phyloP scores from a whole-genome alignment of 306 rosid species.

The Begonia fuchsioides region DNA sequence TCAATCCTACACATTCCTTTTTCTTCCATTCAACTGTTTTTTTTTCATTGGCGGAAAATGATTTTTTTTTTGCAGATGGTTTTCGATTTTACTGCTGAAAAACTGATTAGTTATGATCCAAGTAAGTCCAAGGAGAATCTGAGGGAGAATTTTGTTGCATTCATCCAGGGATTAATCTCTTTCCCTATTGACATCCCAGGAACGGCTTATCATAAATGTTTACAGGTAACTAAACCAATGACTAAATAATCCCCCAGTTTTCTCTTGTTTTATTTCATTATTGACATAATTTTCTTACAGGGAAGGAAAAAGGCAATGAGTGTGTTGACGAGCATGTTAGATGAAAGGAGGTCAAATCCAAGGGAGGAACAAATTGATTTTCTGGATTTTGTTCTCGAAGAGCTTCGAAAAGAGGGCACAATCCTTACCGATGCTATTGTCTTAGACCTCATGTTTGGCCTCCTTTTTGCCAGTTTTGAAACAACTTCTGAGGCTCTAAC shows the following conservation, averaged over 20 bases:
- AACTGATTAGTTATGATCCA: conserved; percentile 73
- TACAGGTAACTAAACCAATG: conserved; percentile 31
- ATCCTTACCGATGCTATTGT: conserved; percentile 71
- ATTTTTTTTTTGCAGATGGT: conserved; percentile 62
- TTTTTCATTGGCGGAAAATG: conserved; percentile 14
- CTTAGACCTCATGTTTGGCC: conserved; percentile 91
- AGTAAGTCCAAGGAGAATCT: conserved; percentile 47
- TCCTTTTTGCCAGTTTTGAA: conserved; percentile 94
- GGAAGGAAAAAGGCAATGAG: background rate
- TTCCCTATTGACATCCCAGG: conserved; percentile 85
- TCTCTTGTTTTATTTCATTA: too few species aligned
- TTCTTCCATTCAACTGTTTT: background rate
- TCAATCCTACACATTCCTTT: conserved; percentile 6
- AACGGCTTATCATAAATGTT: conserved; percentile 74
- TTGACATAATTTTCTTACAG: background rate
- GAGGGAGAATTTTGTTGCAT: conserved; percentile 62
- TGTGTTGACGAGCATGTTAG: background rate
- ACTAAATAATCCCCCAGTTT: background rate
- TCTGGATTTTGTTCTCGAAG: conserved; percentile 17
- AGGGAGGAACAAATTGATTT: background rate
- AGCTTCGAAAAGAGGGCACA: conserved; percentile 72
- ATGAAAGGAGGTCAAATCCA: background rate
- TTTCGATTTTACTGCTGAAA: conserved; percentile 82
- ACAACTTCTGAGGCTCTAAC: conserved; percentile 90
- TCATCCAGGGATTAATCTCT: conserved; percentile 84